Evolutionary conservation across 192 early-diverging fungal species (phyloP), one percentile per base, ranked within the genome.

Genomic region (Paraglomus brasilianum): DNA sequence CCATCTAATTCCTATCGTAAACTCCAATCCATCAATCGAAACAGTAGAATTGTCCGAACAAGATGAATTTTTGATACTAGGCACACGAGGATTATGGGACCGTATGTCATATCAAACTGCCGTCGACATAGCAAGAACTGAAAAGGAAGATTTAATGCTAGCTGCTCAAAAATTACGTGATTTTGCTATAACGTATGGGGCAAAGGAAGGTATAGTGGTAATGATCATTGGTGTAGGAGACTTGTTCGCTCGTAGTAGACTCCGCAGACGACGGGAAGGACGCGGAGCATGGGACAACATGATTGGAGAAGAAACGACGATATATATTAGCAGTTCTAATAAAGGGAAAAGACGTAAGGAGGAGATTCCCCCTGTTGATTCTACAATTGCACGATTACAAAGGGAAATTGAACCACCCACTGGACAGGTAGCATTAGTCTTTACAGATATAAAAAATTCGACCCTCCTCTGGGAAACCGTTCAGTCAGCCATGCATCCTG

Each of bases 381-480:
- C 77, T 38, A 78, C 84, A 71, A 80, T 86, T 55, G 80, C 80
- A 63, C 77, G 22, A 66, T 83, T 39, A 77, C 77, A 51, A 58
- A 78, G 49, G 52, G 93, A 95, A 70, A 90, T 96, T 43, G 81
- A 87, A 21, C 93, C 93, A 40, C 94, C 94, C 2, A 81, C 83
- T 0, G 91, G 92, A 39, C 84, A 91, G 68, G 81, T 96, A 41
- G 92, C 90, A 0, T 78, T 96, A 58, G 92, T 95, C 9, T 96
- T 96, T 67, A 96, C 94, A 0, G 94, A 96, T 75, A 93, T 96
- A 77, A 95, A 95, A 53, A 93, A 92, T 78, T 96, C 94, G 38
- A 96, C 94, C 0, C 82, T 87, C 4, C 77, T 94, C n/a, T 96
- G 94, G 94, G 94, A 96, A 71, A 92, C 82, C 17, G 84, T 90